Percentiles rank a stretch among this genome's conserved stretches.
These are phyloP conservation scores for Mollisiaceae sp. DNA, from an alignment of 2,329 filamentous ascomycete genomes.

Conservation along the genomic window DNA sequence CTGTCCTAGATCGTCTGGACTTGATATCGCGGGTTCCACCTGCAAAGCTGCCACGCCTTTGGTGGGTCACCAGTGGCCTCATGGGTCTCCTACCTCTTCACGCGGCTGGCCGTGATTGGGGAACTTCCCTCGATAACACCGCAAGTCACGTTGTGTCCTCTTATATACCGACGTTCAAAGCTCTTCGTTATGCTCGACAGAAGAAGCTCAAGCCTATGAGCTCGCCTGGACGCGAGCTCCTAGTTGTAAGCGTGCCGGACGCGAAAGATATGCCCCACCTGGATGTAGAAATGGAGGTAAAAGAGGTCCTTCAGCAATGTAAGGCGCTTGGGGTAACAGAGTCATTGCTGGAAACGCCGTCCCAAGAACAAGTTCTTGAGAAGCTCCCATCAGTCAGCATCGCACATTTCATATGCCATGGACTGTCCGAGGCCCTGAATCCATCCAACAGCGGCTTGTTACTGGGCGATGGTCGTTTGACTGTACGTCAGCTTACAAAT, in stretches of 20 bases:
- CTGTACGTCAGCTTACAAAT: neutral
- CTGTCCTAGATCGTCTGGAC: neutral
- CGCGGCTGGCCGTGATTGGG: neutral
- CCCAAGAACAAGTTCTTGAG: neutral
- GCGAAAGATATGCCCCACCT: neutral
- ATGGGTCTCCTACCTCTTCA: neutral
- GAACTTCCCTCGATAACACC: neutral
- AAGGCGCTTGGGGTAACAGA: neutral
- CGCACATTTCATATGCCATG: slow-evolving; percentile 11
- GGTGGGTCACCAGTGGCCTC: slow-evolving; percentile 10
- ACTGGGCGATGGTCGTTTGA: neutral
- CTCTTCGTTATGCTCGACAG: slow-evolving; percentile 4
- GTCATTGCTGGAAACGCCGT: neutral
- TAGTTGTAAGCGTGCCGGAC: neutral
- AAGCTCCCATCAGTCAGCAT: neutral
- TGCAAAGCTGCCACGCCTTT: neutral
- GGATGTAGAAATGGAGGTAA: neutral
- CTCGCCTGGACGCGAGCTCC: neutral
- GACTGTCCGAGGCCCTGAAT: neutral
- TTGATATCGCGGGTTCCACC: neutral
- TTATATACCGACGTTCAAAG: slow-evolving; percentile 2
- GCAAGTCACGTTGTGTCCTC: slow-evolving; percentile 2
- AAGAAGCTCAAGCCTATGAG: neutral
- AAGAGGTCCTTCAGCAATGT: neutral
- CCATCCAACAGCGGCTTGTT: neutral